Evolutionary conservation across 352 stramenopile genomes (phyloP), one percentile per base, ranked within the genome.

Genomic region (Phytopythium delawarense): DNA sequence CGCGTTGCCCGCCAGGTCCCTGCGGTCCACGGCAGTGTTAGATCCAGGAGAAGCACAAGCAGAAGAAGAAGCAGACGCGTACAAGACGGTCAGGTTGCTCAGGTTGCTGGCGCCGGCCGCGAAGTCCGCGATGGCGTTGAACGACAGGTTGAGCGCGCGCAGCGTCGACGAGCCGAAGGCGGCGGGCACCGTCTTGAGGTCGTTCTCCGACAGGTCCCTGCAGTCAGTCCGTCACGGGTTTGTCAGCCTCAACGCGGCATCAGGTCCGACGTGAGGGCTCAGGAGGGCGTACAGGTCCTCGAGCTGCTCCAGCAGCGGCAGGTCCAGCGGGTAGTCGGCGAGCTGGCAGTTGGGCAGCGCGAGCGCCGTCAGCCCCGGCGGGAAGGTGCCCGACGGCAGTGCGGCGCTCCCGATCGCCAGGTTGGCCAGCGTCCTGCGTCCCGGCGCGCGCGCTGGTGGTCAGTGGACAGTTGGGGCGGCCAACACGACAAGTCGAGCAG

Each of bases 201-300:
- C 87, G 61, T 89, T 89, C 48, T 78, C 64, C 3, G 80, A 87
- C 28, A 89, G 70, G 55, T 89, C 76, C 12, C 76, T 88, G n/a
- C n/a, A n/a, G n/a, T n/a, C 13, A 13, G 30, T 57, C 18, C 30
- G 30, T 28, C 30, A 57, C n/a, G 20, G 20, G 20, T 60, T 52
- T 16, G 23, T 40, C 18, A 50, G 57, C 37, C 59, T 7, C 25
- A 30, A 42, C 7, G 11, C 46, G 5, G 63, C 16, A 3, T 52
- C 15, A 46, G n/a, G n/a, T n/a, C 13, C 25, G 49, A 37, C 8
- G 44, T n/a, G 42, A 9, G 18, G 30, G 37, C n/a, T 2, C 18
- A 57, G 21, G 49, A 18, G 18, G n/a, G 12, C 79, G 63, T 52
- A 88, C 78, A 89, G 65, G 50, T 78, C 53, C 35, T 79, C 57